phyloP scores from a whole-genome alignment of 208 protist genomes.

The Trichomonas tenax region DNA sequence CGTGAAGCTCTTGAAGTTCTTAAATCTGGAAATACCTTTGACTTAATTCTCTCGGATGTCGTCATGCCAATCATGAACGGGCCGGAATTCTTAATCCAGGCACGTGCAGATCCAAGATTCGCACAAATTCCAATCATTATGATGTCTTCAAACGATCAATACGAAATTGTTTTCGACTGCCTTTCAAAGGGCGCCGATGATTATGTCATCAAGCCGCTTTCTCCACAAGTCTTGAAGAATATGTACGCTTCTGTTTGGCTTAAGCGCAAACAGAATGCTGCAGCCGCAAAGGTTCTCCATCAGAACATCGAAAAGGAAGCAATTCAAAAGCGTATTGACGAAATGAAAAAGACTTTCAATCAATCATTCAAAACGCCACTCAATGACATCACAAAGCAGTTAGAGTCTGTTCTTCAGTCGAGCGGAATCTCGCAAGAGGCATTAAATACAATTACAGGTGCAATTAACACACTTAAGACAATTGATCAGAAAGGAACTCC shows the following conservation, averaged over 20 bases:
- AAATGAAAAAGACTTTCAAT: neutral
- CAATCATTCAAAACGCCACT: neutral
- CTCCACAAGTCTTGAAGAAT: neutral
- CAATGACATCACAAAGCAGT: neutral
- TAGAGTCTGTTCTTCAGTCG: neutral
- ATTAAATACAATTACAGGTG: neutral
- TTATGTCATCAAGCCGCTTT: neutral
- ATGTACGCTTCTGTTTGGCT: neutral
- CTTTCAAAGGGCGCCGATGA: neutral
- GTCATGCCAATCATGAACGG: neutral
- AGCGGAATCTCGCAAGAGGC: neutral
- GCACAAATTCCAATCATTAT: neutral
- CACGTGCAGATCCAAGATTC: neutral
- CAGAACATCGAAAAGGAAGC: neutral
- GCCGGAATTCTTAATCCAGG: neutral
- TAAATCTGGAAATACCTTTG: neutral
- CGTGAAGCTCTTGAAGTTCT: neutral
- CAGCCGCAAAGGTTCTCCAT: neutral
- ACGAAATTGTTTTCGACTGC: neutral
- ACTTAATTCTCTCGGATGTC: neutral
- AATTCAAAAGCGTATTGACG: neutral
- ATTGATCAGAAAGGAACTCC: neutral
- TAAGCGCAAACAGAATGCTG: neutral
- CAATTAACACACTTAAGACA: neutral
- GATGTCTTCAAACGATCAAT: conserved; percentile 14